Percentiles rank a stretch among this genome's conserved stretches.
phyloP scores from a whole-genome alignment of 768 basidiomycete genomes.

The Boletus speciosus region DNA sequence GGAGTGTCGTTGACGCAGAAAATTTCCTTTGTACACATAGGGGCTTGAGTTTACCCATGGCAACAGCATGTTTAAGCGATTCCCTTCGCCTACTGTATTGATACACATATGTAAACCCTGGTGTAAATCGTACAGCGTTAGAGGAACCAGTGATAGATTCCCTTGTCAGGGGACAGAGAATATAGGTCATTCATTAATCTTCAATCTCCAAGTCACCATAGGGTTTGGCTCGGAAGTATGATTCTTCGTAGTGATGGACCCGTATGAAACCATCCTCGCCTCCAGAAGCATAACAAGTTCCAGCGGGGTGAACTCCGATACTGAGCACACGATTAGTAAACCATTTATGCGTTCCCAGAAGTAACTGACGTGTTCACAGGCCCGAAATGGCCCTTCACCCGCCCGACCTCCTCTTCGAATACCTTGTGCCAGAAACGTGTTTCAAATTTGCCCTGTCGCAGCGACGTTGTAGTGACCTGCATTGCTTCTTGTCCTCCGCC shows the following conservation, averaged over 20 bases:
- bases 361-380: slow-evolving; percentile 88
- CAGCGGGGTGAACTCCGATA: slow-evolving; percentile 88
- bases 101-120: background rate
- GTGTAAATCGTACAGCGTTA: background rate
- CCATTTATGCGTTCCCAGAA: background rate
- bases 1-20: slow-evolving; percentile 21
- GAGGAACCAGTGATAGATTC: slow-evolving; percentile 5
- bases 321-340: slow-evolving; percentile 39
- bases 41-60: slow-evolving; percentile 11
- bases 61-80: background rate
- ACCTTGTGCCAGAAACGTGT: slow-evolving; percentile 97
- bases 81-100: background rate
- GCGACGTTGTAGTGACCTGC: slow-evolving; percentile 92
- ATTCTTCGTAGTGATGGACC: slow-evolving; percentile 91
- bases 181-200: slow-evolving; percentile 37
- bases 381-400: slow-evolving; percentile 97
- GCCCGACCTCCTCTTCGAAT: slow-evolving; percentile 94
- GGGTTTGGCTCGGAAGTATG: slow-evolving; percentile 87
- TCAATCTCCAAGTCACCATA: slow-evolving; percentile 86
- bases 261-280: slow-evolving; percentile 95
- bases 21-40: slow-evolving; percentile 30
- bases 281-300: slow-evolving; percentile 87
- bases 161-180: slow-evolving; percentile 5
- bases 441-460: slow-evolving; percentile 96
- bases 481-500: slow-evolving; percentile 99